Percentiles rank a stretch among this genome's conserved stretches.
Conservation (phyloP, 805 yeast genomes). For the Kodamaea jinghongensis region DNA sequence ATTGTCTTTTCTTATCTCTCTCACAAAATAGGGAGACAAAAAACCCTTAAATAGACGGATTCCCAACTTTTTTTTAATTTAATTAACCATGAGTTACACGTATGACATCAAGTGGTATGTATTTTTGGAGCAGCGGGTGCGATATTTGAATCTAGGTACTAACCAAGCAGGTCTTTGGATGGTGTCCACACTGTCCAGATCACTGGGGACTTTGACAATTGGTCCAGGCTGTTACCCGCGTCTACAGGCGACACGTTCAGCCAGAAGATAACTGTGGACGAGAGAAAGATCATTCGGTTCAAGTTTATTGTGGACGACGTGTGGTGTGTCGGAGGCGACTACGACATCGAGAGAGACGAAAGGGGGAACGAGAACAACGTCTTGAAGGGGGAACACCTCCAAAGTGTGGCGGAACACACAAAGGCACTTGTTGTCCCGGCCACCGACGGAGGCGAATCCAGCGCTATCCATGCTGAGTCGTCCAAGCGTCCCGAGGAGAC, state of each 20-base stretch:
- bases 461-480: too few relatives aligned
- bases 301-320: slow-evolving; percentile 35
- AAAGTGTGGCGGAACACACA: slow-evolving; percentile 1
- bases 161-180: slow-evolving; percentile 11
- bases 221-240: slow-evolving; percentile 26
- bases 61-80: slow-evolving; percentile 1
- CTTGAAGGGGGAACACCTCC: slow-evolving; percentile 14
- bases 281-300: slow-evolving; percentile 28
- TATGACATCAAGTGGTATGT: slow-evolving; percentile 12
- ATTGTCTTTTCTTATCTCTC: slow-evolving; percentile 4
- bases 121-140: background rate
- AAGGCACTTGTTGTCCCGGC: too few relatives aligned
- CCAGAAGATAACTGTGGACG: slow-evolving; percentile 20
- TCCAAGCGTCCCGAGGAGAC: too few relatives aligned
- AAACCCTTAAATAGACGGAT: slow-evolving; percentile 5
- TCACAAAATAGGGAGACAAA: slow-evolving; percentile 3
- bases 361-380: slow-evolving; percentile 36
- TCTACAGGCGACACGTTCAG: slow-evolving; percentile 19
- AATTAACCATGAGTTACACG: slow-evolving; percentile 8
- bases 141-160: slow-evolving; percentile 1
- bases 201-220: slow-evolving; percentile 42
- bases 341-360: slow-evolving; percentile 27
- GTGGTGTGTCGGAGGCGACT: slow-evolving; percentile 29
- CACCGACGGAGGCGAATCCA: too few relatives aligned
- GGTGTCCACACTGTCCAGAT: slow-evolving; percentile 25